These are phyloP conservation scores for Boletus eberwhitei DNA, from an alignment of 768 basidiomycete genomes.

Conservation along the genomic window DNA sequence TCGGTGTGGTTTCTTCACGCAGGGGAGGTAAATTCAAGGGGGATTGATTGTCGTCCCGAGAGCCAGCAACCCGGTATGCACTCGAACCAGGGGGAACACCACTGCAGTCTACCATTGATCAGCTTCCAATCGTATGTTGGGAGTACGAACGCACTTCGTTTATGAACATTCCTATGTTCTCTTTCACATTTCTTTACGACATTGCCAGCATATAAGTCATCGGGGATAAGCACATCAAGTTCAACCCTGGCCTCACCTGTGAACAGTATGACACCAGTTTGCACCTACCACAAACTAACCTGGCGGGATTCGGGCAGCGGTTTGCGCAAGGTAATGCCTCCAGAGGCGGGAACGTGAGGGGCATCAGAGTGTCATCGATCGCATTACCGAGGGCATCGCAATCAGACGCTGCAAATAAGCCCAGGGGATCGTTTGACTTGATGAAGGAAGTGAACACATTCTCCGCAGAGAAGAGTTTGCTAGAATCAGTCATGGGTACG, in stretches of 20 bases:
- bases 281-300: conserved; percentile 25
- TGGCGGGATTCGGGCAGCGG: conserved; percentile 29
- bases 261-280: conserved; percentile 45
- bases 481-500: conserved; percentile 7
- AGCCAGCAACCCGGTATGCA: neutral
- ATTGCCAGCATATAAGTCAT: neutral
- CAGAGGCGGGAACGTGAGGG: conserved; percentile 23
- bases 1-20: neutral
- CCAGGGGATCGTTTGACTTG: conserved; percentile 18
- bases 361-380: conserved; percentile 10
- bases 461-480: neutral
- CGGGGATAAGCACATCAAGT: too few relatives aligned
- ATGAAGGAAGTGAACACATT: conserved; percentile 11
- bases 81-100: neutral
- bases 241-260: conserved; percentile 15
- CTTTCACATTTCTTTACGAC: conserved; percentile 37
- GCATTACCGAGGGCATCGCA: conserved; percentile 16
- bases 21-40: neutral
- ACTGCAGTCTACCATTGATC: conserved; percentile 11
- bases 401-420: conserved; percentile 11
- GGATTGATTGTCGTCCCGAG: neutral
- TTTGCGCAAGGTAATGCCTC: conserved; percentile 34
- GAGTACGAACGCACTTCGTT: conserved; percentile 22
- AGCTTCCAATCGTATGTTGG: neutral
- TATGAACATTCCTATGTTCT: conserved; percentile 37